A percentile compares a stretch with the other conserved stretches of the same genome.
These are phyloP conservation scores for Hibiscus mutabilis DNA, from an alignment of 345 rosid species.

Conservation along the genomic window DNA sequence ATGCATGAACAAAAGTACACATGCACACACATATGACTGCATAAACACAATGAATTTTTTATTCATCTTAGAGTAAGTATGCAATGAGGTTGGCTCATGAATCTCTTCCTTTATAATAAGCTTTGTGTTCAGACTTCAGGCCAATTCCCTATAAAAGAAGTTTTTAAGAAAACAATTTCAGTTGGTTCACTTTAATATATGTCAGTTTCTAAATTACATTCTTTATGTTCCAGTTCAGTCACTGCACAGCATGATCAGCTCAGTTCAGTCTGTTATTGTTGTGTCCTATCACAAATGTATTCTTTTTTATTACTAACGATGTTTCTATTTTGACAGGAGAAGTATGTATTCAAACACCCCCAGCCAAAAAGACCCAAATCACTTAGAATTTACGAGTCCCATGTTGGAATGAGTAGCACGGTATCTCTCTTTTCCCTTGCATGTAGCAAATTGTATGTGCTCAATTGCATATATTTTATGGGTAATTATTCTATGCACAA, in stretches of 20 bases:
- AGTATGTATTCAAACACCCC: conserved; percentile 73
- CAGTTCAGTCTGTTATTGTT: not conserved
- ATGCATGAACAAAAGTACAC: not conserved
- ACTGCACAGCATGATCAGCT: not conserved
- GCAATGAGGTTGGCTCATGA: not conserved
- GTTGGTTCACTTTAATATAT: not conserved
- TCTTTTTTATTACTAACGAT: conserved; percentile 4
- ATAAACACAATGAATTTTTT: not conserved
- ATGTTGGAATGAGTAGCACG: conserved; percentile 98
- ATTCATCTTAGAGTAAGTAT: not conserved
- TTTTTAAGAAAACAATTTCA: not conserved
- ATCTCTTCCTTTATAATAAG: not conserved
- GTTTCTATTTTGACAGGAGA: conserved; percentile 47
- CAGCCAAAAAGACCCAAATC: conserved; percentile 85
- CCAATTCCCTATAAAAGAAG: not conserved
- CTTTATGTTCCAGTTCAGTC: not conserved
- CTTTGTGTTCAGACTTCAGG: not conserved
- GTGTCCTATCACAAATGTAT: not conserved
- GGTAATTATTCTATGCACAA: too few relatives aligned
- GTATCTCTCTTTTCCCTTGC: conserved; percentile 36
- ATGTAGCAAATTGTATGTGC: conserved; percentile 1
- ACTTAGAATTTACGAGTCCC: conserved; percentile 89
- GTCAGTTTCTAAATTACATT: not conserved
- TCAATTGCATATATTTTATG: too few relatives aligned
- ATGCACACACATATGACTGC: not conserved